A percentile compares a stretch with the other conserved stretches of the same genome.
phyloP scores from a whole-genome alignment of 2,329 filamentous ascomycete genomes.

The Colletotrichum paranaense region DNA sequence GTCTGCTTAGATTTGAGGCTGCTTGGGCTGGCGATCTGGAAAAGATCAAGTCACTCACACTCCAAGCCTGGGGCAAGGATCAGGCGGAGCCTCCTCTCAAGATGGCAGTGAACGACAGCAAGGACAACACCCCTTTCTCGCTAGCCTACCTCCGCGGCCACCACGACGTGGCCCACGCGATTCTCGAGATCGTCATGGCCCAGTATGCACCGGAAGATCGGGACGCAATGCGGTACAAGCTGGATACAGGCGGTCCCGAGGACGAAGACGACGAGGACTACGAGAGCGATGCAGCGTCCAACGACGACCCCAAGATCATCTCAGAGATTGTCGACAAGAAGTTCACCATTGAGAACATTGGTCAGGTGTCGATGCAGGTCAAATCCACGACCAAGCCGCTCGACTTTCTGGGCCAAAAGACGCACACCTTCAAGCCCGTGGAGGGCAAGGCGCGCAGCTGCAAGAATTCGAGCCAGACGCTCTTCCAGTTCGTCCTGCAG shows the following conservation, averaged over 20 bases:
- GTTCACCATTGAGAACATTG: constrained; percentile 82
- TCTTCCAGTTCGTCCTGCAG: constrained; percentile 59
- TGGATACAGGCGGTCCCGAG: constrained; percentile 50
- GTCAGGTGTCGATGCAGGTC: constrained; percentile 75
- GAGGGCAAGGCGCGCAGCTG: constrained; percentile 43
- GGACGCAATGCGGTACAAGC: constrained; percentile 61
- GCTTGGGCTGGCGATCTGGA: constrained; percentile 77
- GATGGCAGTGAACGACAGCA: constrained; percentile 67
- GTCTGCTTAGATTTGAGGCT: constrained; percentile 71
- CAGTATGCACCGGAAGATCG: constrained; percentile 73
- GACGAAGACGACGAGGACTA: constrained; percentile 48
- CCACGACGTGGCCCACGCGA: constrained; percentile 68
- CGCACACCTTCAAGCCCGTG: constrained; percentile 46
- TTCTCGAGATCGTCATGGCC: constrained; percentile 76
- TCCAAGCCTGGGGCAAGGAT: constrained; percentile 67
- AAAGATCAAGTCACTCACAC: constrained; percentile 72
- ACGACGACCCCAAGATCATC: constrained; percentile 56
- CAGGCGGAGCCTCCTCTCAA: constrained; percentile 69
- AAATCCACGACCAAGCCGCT: constrained; percentile 71
- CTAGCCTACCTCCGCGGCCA: constrained; percentile 77
- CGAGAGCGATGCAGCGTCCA: constrained; percentile 47
- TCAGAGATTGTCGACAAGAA: constrained; percentile 70
- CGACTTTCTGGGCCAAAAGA: constrained; percentile 57
- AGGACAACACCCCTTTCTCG: constrained; percentile 70
- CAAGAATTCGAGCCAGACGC: constrained; percentile 32